Conservation (phyloP, 1,139 yeast species). For the Suhomyces kunorum region DNA sequence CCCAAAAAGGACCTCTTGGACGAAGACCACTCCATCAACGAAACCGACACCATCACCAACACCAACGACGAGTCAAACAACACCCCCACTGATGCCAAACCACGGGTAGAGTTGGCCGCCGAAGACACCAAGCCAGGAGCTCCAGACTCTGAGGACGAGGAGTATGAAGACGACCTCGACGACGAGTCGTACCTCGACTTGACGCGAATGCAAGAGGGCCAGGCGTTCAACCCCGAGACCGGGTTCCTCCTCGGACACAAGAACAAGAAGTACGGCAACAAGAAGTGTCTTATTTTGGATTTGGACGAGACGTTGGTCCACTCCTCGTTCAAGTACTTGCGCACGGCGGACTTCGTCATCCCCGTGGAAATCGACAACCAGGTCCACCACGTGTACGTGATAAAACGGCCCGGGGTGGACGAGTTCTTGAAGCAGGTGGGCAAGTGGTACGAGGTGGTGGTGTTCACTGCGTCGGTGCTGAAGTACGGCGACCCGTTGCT, state of each 20-base stretch:
- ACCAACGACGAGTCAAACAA: slow-evolving; percentile 34
- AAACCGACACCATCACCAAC: slow-evolving; percentile 48
- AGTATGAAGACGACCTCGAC: slow-evolving; percentile 21
- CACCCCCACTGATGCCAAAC: slow-evolving; percentile 16
- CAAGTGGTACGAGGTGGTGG: slow-evolving; percentile 87
- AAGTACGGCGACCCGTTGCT: slow-evolving; percentile 94
- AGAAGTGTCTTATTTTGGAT: slow-evolving; percentile 87
- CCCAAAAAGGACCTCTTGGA: slow-evolving; percentile 35
- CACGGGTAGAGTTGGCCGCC: slow-evolving; percentile 3
- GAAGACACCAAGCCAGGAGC: slow-evolving; percentile 11
- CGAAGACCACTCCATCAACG: slow-evolving; percentile 45
- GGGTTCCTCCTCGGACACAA: slow-evolving; percentile 64
- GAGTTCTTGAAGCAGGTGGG: slow-evolving; percentile 85
- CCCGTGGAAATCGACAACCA: slow-evolving; percentile 75
- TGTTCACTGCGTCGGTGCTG: slow-evolving; percentile 93
- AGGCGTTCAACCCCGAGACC: slow-evolving; percentile 55
- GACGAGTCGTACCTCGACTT: slow-evolving; percentile 50
- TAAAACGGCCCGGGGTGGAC: slow-evolving; percentile 97
- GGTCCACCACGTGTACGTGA: slow-evolving; percentile 91
- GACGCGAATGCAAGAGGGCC: slow-evolving; percentile 68
- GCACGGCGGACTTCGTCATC: slow-evolving; percentile 93
- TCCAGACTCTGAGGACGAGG: slow-evolving; percentile 21
- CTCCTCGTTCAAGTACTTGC: slow-evolving; percentile 86
- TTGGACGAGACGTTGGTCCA: slow-evolving; percentile 96
- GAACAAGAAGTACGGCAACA: slow-evolving; percentile 41